Evolutionary conservation across 129 eudicot species (phyloP).

Genomic region (Flaveria linearis): DNA sequence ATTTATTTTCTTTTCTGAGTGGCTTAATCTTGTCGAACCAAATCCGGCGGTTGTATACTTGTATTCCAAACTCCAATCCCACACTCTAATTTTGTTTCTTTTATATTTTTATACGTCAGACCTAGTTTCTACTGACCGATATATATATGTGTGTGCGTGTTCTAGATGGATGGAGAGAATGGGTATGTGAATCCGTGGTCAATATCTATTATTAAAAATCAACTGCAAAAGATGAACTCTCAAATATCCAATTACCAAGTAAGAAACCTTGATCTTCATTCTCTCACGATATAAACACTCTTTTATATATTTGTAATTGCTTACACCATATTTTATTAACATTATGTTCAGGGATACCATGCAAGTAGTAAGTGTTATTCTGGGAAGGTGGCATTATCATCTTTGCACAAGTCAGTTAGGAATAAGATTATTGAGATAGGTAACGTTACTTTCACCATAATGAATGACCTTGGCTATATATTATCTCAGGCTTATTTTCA

Average conservation of each 20-base stretch:
- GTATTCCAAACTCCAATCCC: too few species aligned
- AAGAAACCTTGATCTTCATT: slow-evolving; percentile 32
- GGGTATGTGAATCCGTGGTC: slow-evolving; percentile 76
- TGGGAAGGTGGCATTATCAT: slow-evolving; percentile 59
- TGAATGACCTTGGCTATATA: background rate
- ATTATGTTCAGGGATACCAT: slow-evolving; percentile 64
- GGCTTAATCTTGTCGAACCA: background rate
- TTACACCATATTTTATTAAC: slow-evolving; percentile 2
- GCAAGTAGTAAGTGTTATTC: slow-evolving; percentile 61
- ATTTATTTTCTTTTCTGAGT: background rate
- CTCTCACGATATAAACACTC: background rate
- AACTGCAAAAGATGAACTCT: slow-evolving; percentile 62
- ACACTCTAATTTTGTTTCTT: background rate
- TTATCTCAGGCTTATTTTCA: background rate
- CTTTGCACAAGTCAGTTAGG: slow-evolving; percentile 68
- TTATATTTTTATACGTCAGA: background rate
- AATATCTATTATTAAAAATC: slow-evolving; percentile 44
- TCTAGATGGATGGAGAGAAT: slow-evolving; percentile 41
- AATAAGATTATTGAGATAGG: slow-evolving; percentile 87
- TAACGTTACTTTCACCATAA: slow-evolving; percentile 28
- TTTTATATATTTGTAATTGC: background rate
- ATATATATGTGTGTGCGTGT: background rate
- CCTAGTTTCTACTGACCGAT: background rate
- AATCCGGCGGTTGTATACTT: slow-evolving; percentile 11
- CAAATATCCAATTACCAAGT: slow-evolving; percentile 64